phyloP scores from a whole-genome alignment of 768 basidiomycete species.

The Podaxis sp. region DNA sequence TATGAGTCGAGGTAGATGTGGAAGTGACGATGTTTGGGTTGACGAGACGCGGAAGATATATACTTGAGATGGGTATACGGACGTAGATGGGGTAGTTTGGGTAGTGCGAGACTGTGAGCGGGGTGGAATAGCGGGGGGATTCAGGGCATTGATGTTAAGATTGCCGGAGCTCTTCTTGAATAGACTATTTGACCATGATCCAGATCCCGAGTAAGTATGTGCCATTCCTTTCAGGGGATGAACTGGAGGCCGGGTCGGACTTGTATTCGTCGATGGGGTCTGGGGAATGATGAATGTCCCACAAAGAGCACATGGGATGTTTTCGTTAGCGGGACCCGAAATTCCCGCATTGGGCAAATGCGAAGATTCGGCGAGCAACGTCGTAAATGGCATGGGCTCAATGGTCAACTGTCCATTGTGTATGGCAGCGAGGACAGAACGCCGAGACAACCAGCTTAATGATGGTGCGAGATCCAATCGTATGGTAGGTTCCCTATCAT shows the following conservation, averaged over 20 bases:
- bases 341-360: slow-evolving; percentile 35
- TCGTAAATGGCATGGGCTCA: slow-evolving; percentile 71
- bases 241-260: slow-evolving; percentile 24
- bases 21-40: slow-evolving; percentile 23
- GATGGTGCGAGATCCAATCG: slow-evolving; percentile 93
- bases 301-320: slow-evolving; percentile 77
- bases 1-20: slow-evolving; percentile 31
- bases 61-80: slow-evolving; percentile 40
- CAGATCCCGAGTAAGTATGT: slow-evolving; percentile 26
- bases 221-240: slow-evolving; percentile 26
- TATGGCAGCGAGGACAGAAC: slow-evolving; percentile 80
- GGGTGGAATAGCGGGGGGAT: slow-evolving; percentile 25
- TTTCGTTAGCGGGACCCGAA: slow-evolving; percentile 42
- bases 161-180: slow-evolving; percentile 43
- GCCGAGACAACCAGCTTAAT: slow-evolving; percentile 89
- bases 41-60: slow-evolving; percentile 65
- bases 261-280: slow-evolving; percentile 25
- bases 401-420: slow-evolving; percentile 83
- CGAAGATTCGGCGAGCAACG: slow-evolving; percentile 53
- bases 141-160: slow-evolving; percentile 9
- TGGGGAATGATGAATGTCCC: slow-evolving; percentile 47
- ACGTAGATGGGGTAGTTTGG: slow-evolving; percentile 24
- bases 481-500: slow-evolving; percentile 78
- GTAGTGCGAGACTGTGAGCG: slow-evolving; percentile 22
- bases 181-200: slow-evolving; percentile 48